phyloP scores from a whole-genome alignment of 2,329 filamentous ascomycete genomes.

The Plectosphaerella plurivora region DNA sequence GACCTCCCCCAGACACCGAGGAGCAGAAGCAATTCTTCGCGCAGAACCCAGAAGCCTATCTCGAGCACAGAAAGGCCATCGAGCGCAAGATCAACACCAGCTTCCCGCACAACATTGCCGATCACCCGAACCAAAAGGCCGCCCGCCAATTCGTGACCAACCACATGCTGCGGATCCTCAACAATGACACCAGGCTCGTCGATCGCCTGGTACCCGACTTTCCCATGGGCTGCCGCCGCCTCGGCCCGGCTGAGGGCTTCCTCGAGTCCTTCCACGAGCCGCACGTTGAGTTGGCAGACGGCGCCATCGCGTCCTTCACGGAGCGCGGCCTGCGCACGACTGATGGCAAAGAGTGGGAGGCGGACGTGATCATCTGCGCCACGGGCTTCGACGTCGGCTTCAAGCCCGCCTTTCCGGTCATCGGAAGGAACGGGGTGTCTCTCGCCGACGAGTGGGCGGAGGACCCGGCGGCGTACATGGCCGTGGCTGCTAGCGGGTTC shows the following conservation, averaged over 20 bases:
- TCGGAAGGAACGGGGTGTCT: constrained; percentile 39
- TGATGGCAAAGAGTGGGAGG: constrained; percentile 13
- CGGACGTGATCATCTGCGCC: too few relatives aligned
- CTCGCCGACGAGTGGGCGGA: constrained; percentile 47
- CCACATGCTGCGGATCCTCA: neutral
- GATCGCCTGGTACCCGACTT: constrained; percentile 14
- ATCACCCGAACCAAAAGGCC: neutral
- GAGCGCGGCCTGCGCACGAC: constrained; percentile 12
- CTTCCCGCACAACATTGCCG: neutral
- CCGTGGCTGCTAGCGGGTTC: constrained; percentile 20
- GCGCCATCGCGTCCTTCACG: constrained; percentile 5
- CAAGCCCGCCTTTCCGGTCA: constrained; percentile 32
- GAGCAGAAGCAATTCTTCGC: neutral
- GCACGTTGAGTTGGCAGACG: neutral
- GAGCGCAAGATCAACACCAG: constrained; percentile 1
- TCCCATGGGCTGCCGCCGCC: constrained; percentile 13
- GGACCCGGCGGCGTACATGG: constrained; percentile 22
- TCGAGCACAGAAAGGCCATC: neutral
- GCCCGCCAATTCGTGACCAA: neutral
- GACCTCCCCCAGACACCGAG: constrained; percentile 2
- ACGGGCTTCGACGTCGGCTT: constrained; percentile 13
- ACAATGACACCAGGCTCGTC: neutral
- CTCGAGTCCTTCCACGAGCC: constrained; percentile 13
- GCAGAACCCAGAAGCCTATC: neutral
- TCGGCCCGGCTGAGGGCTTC: constrained; percentile 14